These are phyloP conservation scores for Boletus fagicola DNA, from an alignment of 768 basidiomycete genomes.

Conservation along the genomic window DNA sequence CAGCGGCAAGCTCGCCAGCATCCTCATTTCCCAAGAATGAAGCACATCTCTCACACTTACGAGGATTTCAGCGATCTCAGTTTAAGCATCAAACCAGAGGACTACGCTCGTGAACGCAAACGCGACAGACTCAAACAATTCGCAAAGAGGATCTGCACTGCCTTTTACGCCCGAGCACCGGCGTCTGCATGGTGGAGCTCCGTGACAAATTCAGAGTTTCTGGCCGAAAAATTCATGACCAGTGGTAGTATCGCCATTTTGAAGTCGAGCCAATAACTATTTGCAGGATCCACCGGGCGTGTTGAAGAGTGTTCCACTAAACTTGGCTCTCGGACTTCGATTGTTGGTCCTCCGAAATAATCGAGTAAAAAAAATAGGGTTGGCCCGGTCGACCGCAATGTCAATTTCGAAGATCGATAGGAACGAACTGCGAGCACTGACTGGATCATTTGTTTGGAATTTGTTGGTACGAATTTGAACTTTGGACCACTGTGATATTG, in stretches of 20 bases:
- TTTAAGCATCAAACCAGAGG: too few species aligned
- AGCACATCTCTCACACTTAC: too few species aligned
- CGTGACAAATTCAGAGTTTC: conserved; percentile 2
- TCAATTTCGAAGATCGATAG: background rate
- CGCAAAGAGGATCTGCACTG: too few species aligned
- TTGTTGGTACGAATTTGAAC: background rate
- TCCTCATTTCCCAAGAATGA: too few species aligned
- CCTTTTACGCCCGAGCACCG: too few species aligned
- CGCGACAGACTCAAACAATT: too few species aligned
- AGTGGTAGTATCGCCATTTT: background rate
- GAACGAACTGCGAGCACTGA: background rate
- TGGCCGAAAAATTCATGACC: background rate
- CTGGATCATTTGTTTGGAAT: conserved; percentile 1
- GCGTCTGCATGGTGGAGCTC: conserved; percentile 4
- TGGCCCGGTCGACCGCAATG: background rate
- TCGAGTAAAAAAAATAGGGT: background rate
- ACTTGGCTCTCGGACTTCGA: background rate
- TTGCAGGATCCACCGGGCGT: background rate
- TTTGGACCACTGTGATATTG: conserved; percentile 1
- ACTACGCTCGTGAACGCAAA: too few species aligned
- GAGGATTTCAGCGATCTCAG: too few species aligned
- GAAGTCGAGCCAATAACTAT: background rate
- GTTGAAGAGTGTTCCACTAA: background rate
- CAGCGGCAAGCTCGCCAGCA: too few species aligned
- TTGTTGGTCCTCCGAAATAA: background rate